Percentiles rank a stretch among this genome's conserved stretches.
These are phyloP conservation scores for Alternaria infectoria DNA, from an alignment of 2,329 filamentous ascomycete species.

Conservation along the genomic window DNA sequence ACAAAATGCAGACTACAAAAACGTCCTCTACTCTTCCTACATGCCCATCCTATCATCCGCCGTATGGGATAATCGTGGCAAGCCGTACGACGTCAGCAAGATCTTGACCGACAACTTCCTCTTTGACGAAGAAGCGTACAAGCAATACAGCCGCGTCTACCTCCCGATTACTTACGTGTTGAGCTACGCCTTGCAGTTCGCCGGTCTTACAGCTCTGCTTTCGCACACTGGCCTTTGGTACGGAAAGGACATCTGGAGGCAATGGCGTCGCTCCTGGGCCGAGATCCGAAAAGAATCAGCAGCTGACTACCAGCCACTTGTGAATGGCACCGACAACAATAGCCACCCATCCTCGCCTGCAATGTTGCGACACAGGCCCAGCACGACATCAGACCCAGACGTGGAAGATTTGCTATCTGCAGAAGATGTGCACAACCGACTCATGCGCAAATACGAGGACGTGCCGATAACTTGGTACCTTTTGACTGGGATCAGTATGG, in stretches of 20 bases:
- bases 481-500: constrained; percentile 75
- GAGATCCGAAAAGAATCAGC: constrained; percentile 59
- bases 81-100: constrained; percentile 79
- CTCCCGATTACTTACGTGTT: constrained; percentile 86
- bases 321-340: constrained; percentile 43
- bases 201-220: constrained; percentile 77
- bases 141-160: constrained; percentile 82
- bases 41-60: constrained; percentile 85
- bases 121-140: constrained; percentile 78
- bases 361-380: constrained; percentile 27
- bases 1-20: constrained; percentile 66
- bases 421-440: constrained; percentile 82
- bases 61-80: constrained; percentile 84
- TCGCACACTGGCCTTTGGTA: constrained; percentile 87
- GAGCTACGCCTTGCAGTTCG: constrained; percentile 86
- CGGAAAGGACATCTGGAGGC: constrained; percentile 78
- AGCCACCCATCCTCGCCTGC: constrained; percentile 27
- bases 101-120: constrained; percentile 79
- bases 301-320: constrained; percentile 44
- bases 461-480: constrained; percentile 84
- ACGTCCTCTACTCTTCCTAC: constrained; percentile 80
- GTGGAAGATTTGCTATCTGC: constrained; percentile 65
- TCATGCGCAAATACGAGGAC: constrained; percentile 84
- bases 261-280: constrained; percentile 73
- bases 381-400: constrained; percentile 45